Evolutionary conservation across 2,329 filamentous ascomycete genomes (phyloP), one percentile per base, ranked within the genome.

Genomic region (Cercospora nicotianae): DNA sequence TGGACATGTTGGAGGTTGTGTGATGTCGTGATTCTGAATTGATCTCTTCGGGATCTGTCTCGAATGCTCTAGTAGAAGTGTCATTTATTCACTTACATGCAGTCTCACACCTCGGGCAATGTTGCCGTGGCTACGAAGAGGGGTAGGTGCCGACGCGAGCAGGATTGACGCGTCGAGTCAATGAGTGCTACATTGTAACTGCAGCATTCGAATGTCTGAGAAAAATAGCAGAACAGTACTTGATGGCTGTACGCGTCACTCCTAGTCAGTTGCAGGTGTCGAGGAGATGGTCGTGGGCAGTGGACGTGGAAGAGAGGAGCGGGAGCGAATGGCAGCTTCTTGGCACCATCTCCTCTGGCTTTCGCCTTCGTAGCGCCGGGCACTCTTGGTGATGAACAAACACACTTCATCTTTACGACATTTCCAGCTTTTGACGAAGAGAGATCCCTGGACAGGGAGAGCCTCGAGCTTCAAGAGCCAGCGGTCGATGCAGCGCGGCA

Each of bases 1-100:
- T 68, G 36, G 69, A 69, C 69, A 70, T 70, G 20, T 30, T 63
- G 60, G 39, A 18, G 36, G 13, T 42, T 20, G 10, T 18, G 12
- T 63, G 31, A 18, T 39, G n/a, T 33, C 20, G 33, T 64, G 20
- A 51, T n/a, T 23, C 5, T 18, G 20, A 26, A 45, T n/a, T 18
- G 59, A 45, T 45, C 57, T 36, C 18, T 33, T 60, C n/a, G 23
- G 26, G 23, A 23, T 6, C 31, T 20, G 28, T 18, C 31, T 33
- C 55, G 28, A 33, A 13, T 31, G 55, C 8, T 13, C 30, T 33
- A 16, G 2, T 31, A 20, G 55, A 36, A 51, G 26, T 51, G 23
- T 62, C 23, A 62, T 30, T 48, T 62, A 48, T 62, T 62, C 42
- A 62, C 60, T 48, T 31, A 20, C 60, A 23, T 31, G 26, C 26